A percentile compares a stretch with the other conserved stretches of the same genome.
These are phyloP conservation scores for Apiotrichum montevideense DNA, from an alignment of 1,284 basidiomycete species.

Conservation along the genomic window DNA sequence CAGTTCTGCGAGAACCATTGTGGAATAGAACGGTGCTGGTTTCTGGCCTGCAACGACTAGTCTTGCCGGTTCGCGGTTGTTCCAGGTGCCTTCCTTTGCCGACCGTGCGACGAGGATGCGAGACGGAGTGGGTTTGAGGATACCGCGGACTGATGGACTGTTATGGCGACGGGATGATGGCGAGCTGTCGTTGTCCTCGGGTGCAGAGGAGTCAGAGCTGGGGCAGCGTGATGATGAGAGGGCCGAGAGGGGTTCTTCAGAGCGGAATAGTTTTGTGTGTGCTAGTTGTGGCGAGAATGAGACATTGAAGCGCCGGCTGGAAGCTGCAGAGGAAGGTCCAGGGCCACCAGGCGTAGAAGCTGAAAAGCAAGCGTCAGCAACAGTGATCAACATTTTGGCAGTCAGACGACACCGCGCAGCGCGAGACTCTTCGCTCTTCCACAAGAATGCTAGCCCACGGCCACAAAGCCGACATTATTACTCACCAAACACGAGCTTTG, in stretches of 20 bases:
- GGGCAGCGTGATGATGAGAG: too few species aligned
- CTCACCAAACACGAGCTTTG: constrained; percentile 8
- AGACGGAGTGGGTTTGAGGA: constrained; percentile 29
- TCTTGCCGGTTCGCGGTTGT: constrained; percentile 42
- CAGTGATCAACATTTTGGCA: too few species aligned
- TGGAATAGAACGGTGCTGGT: constrained; percentile 1
- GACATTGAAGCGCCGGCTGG: constrained; percentile 14
- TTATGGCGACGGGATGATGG: background rate
- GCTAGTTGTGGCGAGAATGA: constrained; percentile 30
- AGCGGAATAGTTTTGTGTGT: constrained; percentile 34
- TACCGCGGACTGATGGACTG: constrained; percentile 15
- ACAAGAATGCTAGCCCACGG: too few species aligned
- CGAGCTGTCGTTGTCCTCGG: background rate
- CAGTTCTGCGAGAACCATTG: constrained; percentile 8
- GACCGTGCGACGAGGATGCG: constrained; percentile 36
- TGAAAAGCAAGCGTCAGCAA: too few species aligned
- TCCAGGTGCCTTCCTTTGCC: constrained; percentile 42
- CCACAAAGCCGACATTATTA: background rate
- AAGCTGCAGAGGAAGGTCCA: background rate
- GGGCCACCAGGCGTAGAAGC: background rate
- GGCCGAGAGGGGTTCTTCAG: constrained; percentile 19
- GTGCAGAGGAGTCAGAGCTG: too few species aligned
- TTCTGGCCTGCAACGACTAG: constrained; percentile 31
- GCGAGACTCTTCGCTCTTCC: too few species aligned
- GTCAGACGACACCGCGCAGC: too few species aligned